phyloP scores from a whole-genome alignment of 1,284 basidiomycete species.

The Thecaphora thlaspeos region DNA sequence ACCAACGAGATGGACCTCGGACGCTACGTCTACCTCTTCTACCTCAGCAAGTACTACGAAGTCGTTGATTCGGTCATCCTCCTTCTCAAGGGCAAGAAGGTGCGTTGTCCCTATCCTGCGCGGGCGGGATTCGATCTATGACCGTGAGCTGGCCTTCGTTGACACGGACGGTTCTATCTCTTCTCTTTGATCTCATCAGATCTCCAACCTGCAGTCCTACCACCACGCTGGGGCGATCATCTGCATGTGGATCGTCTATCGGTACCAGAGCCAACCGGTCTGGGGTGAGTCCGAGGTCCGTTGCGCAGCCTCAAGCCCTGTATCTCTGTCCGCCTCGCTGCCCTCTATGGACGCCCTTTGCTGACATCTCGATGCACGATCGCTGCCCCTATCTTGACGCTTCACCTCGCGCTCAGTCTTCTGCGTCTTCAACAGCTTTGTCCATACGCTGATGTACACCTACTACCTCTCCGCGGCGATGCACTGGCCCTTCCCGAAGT shows the following conservation, averaged over 20 bases:
- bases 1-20: conserved; percentile 48
- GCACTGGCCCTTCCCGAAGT: conserved; percentile 41
- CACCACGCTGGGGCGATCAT: conserved; percentile 56
- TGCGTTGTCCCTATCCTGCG: too few species aligned
- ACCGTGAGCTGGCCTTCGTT: too few species aligned
- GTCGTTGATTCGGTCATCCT: conserved; percentile 56
- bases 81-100: conserved; percentile 56
- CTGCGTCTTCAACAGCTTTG: conserved; percentile 49
- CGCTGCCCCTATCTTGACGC: conserved; percentile 2
- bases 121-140: too few species aligned
- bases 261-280: conserved; percentile 47
- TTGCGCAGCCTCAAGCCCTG: too few species aligned
- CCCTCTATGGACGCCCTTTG: too few species aligned
- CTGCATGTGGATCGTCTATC: conserved; percentile 56
- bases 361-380: too few species aligned
- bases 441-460: conserved; percentile 49
- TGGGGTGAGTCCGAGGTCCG: conserved; percentile 24
- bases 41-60: conserved; percentile 53
- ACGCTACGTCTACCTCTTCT: conserved; percentile 54
- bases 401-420: conserved; percentile 42
- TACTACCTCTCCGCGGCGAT: conserved; percentile 50
- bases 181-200: not conserved
- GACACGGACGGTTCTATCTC: too few species aligned
- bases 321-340: too few species aligned
- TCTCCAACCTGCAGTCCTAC: conserved; percentile 54